Evolutionary conservation across 2,329 filamentous ascomycete genomes (phyloP), one percentile per base, ranked within the genome.

Genomic region (Pyrenochaeta sp.): DNA sequence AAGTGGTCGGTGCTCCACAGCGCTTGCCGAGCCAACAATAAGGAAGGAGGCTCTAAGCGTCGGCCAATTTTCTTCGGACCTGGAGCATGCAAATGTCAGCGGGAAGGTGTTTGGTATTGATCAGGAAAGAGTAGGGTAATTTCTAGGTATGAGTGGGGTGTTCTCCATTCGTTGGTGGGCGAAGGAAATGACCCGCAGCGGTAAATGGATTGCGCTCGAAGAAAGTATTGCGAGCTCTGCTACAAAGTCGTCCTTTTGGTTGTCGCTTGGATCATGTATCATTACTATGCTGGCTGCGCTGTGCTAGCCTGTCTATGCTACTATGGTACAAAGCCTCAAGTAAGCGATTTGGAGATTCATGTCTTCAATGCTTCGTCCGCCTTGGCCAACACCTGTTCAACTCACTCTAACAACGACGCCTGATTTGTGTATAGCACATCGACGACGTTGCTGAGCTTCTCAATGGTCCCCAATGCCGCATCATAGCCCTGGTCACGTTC

Each of bases 341-440:
- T 50, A 44, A 58, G 37, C 37, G 9, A 13, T 47, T 58, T 42
- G 27, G 48, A 47, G 42, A 51, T 45, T 52, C 47, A 47, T 13
- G 50, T 19, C 27, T 32, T 37, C 32, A 19, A 34, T 25, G 42
- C 32, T 49, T 46, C 34, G 8, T 56, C 43, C n/a, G 6, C 34
- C 34, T 27, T 30, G 39, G 40, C 28, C 45, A 40, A 2, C 34
- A 22, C 13, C n/a, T 24, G 45, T 22, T 44, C 25, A 34, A 48
- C 52, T 68, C 88, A 99, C 85, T 99, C 95, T 69, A 99, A 84
- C 85, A 96, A 84, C 59, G 92, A 96, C 50, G 95, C 95, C 83
- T 99, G 94, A 84, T 97, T 98, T 64, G 92, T 93, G 85, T 98
- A 99, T 73, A 99, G 83, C 68, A 96, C 92, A 80, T 99, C 96